Base-by-base conservation (phyloP, 1,139 yeast genomes). In the Debaryomycetaceae sp. region DNA sequence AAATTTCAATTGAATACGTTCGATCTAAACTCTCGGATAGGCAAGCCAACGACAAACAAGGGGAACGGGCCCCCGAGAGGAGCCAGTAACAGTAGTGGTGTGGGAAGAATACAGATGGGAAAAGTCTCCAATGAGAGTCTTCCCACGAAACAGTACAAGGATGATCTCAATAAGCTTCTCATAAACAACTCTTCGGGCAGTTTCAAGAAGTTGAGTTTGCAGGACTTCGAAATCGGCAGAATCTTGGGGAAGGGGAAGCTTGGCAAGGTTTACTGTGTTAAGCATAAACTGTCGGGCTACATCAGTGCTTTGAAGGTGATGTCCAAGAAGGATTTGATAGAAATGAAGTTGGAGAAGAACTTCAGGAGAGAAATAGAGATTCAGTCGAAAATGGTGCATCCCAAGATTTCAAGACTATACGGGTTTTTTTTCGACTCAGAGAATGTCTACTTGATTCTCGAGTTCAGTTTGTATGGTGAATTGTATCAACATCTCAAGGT, bases 231-330 rank as follows among this genome's bases (percentile, higher is more conserved):
- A 54, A 76, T 93, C 39, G 99, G 99, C 9, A 78, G 85, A 45
- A 83, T 87, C 46, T 74, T 93, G 35, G 99, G 99, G 0, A 89
- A 88, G 59, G 99, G 99, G 3, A 90, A 90, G 62, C 81, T 91
- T 55, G 99, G 99, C 3, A 83, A 81, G 54, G 99, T 93, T 0
- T 91, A 90, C 63, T 87, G 96, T 57, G 98, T 87, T 11, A 76
- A 78, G 48, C 97, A 91, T 59, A 83, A 79, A 54, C 57, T 66
- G 30, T 78, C 89, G 0, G 96, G 95, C 1, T 87, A 81, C 56
- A 74, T 93, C 2, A 87, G 95, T 62, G 99, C 99, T 0, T 68
- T 93, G 54, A 93, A 93, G 60, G 95, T 86, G 6, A 88, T 93
- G 96, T 82, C 84, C 49, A 91, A 90, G 65, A 72, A 74, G 42